Conservation (phyloP, 2,329 filamentous ascomycete species). For the Epicoccum nigrum region DNA sequence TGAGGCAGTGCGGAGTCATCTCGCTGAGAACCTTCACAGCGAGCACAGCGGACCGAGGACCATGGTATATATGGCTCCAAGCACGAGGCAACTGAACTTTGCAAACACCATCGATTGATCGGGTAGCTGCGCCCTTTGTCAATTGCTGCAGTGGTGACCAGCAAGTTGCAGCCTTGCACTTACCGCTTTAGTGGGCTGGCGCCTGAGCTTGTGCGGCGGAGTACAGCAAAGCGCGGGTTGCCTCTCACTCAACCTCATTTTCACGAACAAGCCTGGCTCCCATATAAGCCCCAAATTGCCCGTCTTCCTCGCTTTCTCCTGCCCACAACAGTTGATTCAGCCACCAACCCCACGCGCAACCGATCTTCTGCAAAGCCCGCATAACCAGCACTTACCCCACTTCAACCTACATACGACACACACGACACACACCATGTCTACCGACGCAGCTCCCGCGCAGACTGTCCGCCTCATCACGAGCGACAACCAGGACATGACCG, state of each 20-base stretch:
- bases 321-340: conserved; percentile 5
- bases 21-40: background rate
- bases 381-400: conserved; percentile 27
- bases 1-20: conserved; percentile 12
- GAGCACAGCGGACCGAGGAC: too few species aligned
- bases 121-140: conserved; percentile 6
- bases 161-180: conserved; percentile 14
- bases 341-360: background rate
- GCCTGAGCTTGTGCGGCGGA: conserved; percentile 15
- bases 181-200: conserved; percentile 4
- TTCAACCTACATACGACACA: conserved; percentile 13
- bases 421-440: conserved; percentile 31
- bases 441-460: conserved; percentile 21
- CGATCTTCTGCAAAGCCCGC: conserved; percentile 3
- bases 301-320: conserved; percentile 9
- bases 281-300: conserved; percentile 21
- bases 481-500: conserved; percentile 53
- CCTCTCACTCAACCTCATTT: conserved; percentile 8
- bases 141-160: background rate
- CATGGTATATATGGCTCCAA: too few species aligned
- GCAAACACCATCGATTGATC: background rate
- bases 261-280: conserved; percentile 5
- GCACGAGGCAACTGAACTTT: background rate
- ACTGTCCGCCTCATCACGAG: conserved; percentile 53
- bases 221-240: conserved; percentile 15